Evolutionary conservation across 495 filamentous ascomycete genomes (phyloP), one percentile per base, ranked within the genome.

Genomic region (Durotheca rogersii): DNA sequence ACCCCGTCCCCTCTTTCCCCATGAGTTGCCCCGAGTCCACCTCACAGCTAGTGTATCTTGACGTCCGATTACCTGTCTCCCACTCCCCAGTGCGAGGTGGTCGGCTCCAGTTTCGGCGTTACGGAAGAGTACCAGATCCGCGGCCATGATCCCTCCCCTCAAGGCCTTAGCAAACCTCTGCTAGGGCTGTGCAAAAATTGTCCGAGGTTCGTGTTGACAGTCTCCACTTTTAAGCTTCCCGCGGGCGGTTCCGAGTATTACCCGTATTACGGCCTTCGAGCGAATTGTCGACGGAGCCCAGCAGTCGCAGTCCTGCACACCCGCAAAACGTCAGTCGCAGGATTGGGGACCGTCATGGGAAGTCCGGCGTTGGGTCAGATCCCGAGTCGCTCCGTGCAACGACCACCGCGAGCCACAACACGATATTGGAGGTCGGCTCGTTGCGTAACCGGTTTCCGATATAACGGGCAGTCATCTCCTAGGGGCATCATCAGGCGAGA

Each of bases 401-500:
- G 38, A 18, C 15, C 21, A 37, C 15, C 36, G 18, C 15, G 12
- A 32, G 23, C 38, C 41, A 34, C 39, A 11, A n/a, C 17, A 40
- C 21, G 27, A 10, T 38, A 37, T 18, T 42, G 35, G 29, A 46
- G 10, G 34, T 15, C 19, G 20, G 50, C 21, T 19, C 39, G 11
- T 21, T 35, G 25, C 33, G 33, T 37, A 32, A 32, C 20, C 21
- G 41, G 15, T 41, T 36, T 17, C 46, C 23, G 7, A 12, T n/a
- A n/a, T n/a, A 37, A 27, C 43, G 33, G 37, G 51, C 61, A 60
- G 30, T 66, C 66, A 63, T 65, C 60, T 60, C 51, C 55, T 62
- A 41, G 60, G 34, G 40, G 47, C 69, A 64, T 72, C 70, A 68
- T 68, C 68, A 67, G 68, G 67, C 70, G 69, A 65, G 64, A 59